These are phyloP conservation scores for Isoetes engelmannii DNA, from an alignment of 83 land plant species.

Conservation along the genomic window DNA sequence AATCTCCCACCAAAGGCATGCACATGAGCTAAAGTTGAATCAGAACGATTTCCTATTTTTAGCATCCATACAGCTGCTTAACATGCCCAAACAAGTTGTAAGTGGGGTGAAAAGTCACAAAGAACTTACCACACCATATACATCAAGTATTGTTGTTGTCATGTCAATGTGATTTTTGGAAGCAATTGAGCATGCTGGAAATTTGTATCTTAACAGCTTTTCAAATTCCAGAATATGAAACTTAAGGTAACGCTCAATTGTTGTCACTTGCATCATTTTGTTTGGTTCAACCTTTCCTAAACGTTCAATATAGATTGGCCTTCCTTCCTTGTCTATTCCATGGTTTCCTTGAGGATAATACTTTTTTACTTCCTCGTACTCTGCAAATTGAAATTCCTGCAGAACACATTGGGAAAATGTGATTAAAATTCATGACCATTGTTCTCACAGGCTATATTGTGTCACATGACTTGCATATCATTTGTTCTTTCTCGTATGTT, in stretches of 20 bases:
- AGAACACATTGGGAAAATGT: not conserved
- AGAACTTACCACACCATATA: constrained; percentile 7
- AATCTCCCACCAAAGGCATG: too few species aligned
- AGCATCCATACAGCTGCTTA: too few species aligned
- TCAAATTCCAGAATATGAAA: constrained; percentile 6
- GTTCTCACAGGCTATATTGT: not conserved
- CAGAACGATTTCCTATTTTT: too few species aligned
- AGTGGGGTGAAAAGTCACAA: not conserved
- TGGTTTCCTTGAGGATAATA: constrained; percentile 9
- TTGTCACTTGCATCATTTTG: constrained; percentile 9
- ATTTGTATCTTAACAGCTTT: not conserved
- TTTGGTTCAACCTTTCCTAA: constrained; percentile 7
- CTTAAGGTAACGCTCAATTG: constrained; percentile 2
- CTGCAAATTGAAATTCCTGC: constrained; percentile 2
- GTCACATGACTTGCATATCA: too few species aligned
- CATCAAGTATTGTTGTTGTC: constrained; percentile 6
- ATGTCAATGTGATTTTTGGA: constrained; percentile 2
- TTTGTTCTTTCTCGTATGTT: too few species aligned
- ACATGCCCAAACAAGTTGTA: not conserved
- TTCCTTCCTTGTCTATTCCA: constrained; percentile 61
- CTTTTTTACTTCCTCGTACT: not conserved
- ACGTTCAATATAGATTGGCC: constrained; percentile 49
- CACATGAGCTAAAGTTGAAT: too few species aligned
- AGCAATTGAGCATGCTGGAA: constrained; percentile 3
- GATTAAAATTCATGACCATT: not conserved